Evolutionary conservation across 768 basidiomycete genomes (phyloP).

Genomic region (Obba rivulosa): DNA sequence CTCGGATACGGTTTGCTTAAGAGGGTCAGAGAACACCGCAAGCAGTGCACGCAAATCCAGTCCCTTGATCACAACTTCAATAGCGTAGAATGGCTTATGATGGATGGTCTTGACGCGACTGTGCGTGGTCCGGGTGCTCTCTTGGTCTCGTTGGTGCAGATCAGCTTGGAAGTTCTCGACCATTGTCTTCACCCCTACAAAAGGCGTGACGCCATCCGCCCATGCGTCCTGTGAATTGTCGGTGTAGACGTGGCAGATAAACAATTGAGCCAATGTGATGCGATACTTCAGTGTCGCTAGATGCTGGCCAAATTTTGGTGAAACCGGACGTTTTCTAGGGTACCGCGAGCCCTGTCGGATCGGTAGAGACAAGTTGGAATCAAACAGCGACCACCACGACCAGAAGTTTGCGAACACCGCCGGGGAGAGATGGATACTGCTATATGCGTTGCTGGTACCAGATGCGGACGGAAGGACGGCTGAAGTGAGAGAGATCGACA

Average conservation of each 20-base stretch:
- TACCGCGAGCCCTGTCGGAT: conserved; percentile 86
- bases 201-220: conserved; percentile 70
- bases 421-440: conserved; percentile 81
- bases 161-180: conserved; percentile 82
- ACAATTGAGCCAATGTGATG: conserved; percentile 69
- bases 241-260: conserved; percentile 82
- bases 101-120: conserved; percentile 53
- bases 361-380: conserved; percentile 70
- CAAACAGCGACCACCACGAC: conserved; percentile 88
- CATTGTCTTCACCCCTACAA: conserved; percentile 82
- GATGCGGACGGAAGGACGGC: conserved; percentile 37
- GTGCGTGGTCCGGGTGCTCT: conserved; percentile 55
- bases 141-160: conserved; percentile 88
- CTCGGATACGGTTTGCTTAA: conserved; percentile 47
- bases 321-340: conserved; percentile 55
- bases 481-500: conserved; percentile 80
- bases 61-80: conserved; percentile 75
- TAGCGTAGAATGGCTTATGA: conserved; percentile 84
- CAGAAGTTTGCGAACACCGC: conserved; percentile 85
- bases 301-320: conserved; percentile 85
- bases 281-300: conserved; percentile 91
- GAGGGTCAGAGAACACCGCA: conserved; percentile 71
- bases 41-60: conserved; percentile 73
- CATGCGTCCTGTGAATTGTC: conserved; percentile 79
- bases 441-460: conserved; percentile 34